Percentiles rank a stretch among this genome's conserved stretches.
Evolutionary conservation across 2,329 filamentous ascomycete species (phyloP).

Genomic region (Conoideocrella luteorostrata): DNA sequence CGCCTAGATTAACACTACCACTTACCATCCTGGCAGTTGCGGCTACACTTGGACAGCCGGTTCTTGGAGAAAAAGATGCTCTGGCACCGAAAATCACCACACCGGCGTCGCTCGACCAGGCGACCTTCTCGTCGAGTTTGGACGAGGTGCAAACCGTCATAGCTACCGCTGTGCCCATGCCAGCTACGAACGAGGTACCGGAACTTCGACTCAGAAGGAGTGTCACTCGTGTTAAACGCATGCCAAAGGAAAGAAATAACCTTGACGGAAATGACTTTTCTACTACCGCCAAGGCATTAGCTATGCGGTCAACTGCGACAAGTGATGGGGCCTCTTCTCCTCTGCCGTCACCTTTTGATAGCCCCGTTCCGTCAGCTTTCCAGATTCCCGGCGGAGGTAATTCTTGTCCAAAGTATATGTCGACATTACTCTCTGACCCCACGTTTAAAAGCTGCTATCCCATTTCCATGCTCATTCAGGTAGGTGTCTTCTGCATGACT

Average conservation of each 20-base stretch:
- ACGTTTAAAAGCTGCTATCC: constrained; percentile 73
- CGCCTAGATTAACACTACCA: constrained; percentile 1
- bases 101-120: background rate
- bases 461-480: constrained; percentile 76
- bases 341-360: constrained; percentile 63
- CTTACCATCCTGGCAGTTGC: constrained; percentile 1
- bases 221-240: too few species aligned
- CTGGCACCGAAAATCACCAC: background rate
- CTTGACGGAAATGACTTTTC: background rate
- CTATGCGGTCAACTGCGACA: constrained; percentile 1
- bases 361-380: constrained; percentile 56
- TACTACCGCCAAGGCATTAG: background rate
- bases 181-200: background rate
- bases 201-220: background rate
- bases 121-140: background rate
- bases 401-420: constrained; percentile 62
- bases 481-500: constrained; percentile 34
- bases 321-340: constrained; percentile 18
- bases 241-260: background rate
- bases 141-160: background rate
- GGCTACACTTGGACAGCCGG: background rate
- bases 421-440: constrained; percentile 55
- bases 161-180: background rate
- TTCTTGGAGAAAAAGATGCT: background rate
- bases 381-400: constrained; percentile 39